Percentiles rank a stretch among this genome's conserved stretches.
phyloP scores from a whole-genome alignment of 495 filamentous ascomycete genomes.

The Aspergillus ellipticus region DNA sequence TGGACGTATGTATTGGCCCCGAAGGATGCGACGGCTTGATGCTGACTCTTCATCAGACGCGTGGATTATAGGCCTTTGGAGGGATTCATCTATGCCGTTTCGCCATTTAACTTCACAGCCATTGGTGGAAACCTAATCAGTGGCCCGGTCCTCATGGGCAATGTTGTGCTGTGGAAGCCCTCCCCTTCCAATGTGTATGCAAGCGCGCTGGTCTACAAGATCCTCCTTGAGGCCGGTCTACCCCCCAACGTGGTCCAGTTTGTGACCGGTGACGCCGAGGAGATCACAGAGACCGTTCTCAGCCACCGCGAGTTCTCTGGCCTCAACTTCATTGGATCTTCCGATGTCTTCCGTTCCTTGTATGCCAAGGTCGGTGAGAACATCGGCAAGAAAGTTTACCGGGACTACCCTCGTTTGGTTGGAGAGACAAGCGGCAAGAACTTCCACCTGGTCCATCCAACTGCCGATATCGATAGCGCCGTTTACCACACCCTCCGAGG shows the following conservation, averaged over 20 bases:
- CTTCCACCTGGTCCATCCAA: conserved; percentile 76
- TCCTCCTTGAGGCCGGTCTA: conserved; percentile 83
- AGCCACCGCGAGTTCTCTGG: conserved; percentile 68
- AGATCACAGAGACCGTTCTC: conserved; percentile 66
- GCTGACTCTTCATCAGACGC: conserved; percentile 36
- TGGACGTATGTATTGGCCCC: conserved; percentile 55
- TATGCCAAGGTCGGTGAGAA: conserved; percentile 68
- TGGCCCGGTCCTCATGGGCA: conserved; percentile 73
- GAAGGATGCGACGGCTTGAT: not conserved
- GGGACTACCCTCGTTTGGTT: conserved; percentile 74
- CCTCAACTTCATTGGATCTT: conserved; percentile 79
- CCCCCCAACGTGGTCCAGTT: conserved; percentile 80
- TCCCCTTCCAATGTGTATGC: conserved; percentile 72
- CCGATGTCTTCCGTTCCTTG: conserved; percentile 72
- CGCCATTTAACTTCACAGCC: conserved; percentile 88
- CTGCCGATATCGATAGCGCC: conserved; percentile 72
- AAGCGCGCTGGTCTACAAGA: conserved; percentile 73
- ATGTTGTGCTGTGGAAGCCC: conserved; percentile 88
- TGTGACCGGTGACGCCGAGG: conserved; percentile 71
- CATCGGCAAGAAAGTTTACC: conserved; percentile 64
- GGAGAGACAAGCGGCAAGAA: conserved; percentile 92
- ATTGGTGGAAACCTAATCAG: conserved; percentile 75
- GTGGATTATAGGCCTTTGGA: conserved; percentile 80
- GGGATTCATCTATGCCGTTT: conserved; percentile 83
- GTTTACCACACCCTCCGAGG: conserved; percentile 78